phyloP scores from a whole-genome alignment of 139 green algal species.

The Chlamydomonas sphaeroides region DNA sequence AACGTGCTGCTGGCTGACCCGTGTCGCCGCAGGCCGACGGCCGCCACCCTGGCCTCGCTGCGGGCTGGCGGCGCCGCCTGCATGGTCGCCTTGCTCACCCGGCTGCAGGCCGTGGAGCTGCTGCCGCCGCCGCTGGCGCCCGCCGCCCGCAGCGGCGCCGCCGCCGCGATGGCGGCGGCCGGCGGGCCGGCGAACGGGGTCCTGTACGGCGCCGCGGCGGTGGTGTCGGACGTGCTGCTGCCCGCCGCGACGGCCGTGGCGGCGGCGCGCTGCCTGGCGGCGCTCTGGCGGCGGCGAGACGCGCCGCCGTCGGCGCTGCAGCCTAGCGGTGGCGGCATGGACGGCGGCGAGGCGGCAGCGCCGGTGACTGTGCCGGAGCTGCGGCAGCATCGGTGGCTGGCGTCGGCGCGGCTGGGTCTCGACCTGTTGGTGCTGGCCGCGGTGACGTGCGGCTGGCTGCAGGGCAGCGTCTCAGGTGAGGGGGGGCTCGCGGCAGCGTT shows the following conservation, averaged over 20 bases:
- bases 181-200: not conserved
- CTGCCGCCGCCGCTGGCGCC: not conserved
- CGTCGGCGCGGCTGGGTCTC: not conserved
- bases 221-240: not conserved
- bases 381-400: not conserved
- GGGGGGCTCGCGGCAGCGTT: too few relatives aligned
- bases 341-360: not conserved
- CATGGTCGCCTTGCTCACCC: constrained; percentile 28
- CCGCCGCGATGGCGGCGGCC: not conserved
- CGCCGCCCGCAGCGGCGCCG: not conserved
- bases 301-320: too few relatives aligned
- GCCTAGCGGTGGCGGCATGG: too few relatives aligned
- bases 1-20: too few relatives aligned
- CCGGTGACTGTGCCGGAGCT: too few relatives aligned
- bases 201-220: not conserved
- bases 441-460: not conserved
- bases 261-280: not conserved
- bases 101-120: not conserved
- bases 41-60: not conserved
- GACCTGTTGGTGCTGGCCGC: not conserved
- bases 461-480: not conserved
- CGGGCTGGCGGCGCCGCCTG: constrained; percentile 1
- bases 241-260: not conserved
- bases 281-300: too few relatives aligned
- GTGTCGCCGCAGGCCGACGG: not conserved